Evolutionary conservation across 176 grass and related monocot species (phyloP).

Genomic region (Microstegium vimineum): DNA sequence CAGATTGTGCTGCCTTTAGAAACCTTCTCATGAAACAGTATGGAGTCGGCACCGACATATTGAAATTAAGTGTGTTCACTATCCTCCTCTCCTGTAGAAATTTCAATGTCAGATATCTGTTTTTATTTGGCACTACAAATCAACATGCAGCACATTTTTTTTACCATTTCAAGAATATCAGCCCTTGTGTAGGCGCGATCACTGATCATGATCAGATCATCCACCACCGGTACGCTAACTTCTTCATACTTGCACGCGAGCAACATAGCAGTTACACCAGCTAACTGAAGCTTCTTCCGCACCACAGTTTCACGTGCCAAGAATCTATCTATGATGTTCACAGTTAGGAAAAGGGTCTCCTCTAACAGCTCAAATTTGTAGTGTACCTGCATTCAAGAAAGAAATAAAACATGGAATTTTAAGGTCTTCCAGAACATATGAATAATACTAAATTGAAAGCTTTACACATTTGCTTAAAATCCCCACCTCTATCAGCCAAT

Average conservation of each 20-base stretch:
- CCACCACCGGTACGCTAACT: slow-evolving; percentile 60
- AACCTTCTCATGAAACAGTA: slow-evolving; percentile 89
- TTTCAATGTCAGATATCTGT: slow-evolving; percentile 17
- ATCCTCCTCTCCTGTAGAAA: slow-evolving; percentile 71
- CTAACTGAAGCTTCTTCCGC: slow-evolving; percentile 91
- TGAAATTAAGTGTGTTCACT: slow-evolving; percentile 65
- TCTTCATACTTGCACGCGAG: slow-evolving; percentile 96
- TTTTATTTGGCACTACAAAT: not conserved
- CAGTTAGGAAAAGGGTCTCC: slow-evolving; percentile 73
- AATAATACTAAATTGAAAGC: not conserved
- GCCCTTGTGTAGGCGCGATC: slow-evolving; percentile 67
- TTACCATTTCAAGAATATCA: slow-evolving; percentile 87
- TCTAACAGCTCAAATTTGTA: slow-evolving; percentile 83
- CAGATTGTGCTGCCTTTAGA: slow-evolving; percentile 70
- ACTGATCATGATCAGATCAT: slow-evolving; percentile 82
- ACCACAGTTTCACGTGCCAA: slow-evolving; percentile 49
- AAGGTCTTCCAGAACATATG: not conserved
- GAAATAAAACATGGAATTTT: not conserved
- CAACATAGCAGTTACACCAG: slow-evolving; percentile 83
- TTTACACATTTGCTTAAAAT: not conserved
- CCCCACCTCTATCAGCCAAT: slow-evolving; percentile 87
- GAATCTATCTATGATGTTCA: slow-evolving; percentile 85
- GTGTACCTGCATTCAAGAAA: slow-evolving; percentile 56
- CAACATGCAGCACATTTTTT: not conserved
- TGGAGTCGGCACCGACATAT: slow-evolving; percentile 85